A percentile compares a stretch with the other conserved stretches of the same genome.
Conservation (phyloP, 2,329 filamentous ascomycete species). For the Alternaria triticina region DNA sequence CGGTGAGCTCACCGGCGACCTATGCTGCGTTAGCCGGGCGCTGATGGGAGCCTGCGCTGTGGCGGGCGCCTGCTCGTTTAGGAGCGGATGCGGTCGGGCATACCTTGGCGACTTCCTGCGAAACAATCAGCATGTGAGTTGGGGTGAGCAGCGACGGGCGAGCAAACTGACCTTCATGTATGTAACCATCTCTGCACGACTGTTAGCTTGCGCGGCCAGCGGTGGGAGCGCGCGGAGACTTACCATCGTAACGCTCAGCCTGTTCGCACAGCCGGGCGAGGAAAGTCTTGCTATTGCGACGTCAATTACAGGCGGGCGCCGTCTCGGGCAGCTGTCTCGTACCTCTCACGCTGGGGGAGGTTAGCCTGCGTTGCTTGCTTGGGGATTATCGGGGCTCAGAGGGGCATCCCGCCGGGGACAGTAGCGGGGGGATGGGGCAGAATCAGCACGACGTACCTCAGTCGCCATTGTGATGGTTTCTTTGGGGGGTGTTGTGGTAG, state of each 20-base stretch:
- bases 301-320: conserved; percentile 34
- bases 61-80: conserved; percentile 27
- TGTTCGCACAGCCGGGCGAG: conserved; percentile 99
- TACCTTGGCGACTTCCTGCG: conserved; percentile 92
- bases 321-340: conserved; percentile 32
- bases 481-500: conserved; percentile 21
- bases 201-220: conserved; percentile 41
- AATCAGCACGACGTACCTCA: conserved; percentile 62
- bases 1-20: conserved; percentile 71
- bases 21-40: conserved; percentile 43
- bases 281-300: conserved; percentile 78
- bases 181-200: conserved; percentile 82
- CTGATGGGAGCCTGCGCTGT: conserved; percentile 12
- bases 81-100: conserved; percentile 31
- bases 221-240: conserved; percentile 44
- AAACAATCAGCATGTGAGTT: conserved; percentile 44
- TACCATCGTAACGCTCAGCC: conserved; percentile 98
- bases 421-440: conserved; percentile 44
- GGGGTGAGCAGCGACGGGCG: neutral
- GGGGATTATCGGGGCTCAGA: conserved; percentile 47
- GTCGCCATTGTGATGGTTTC: conserved; percentile 61
- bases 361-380: conserved; percentile 44
- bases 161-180: conserved; percentile 84
- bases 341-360: conserved; percentile 57
- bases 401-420: conserved; percentile 48